Conservation (phyloP, 2,329 filamentous ascomycete genomes). For the Botrytis squamosa region DNA sequence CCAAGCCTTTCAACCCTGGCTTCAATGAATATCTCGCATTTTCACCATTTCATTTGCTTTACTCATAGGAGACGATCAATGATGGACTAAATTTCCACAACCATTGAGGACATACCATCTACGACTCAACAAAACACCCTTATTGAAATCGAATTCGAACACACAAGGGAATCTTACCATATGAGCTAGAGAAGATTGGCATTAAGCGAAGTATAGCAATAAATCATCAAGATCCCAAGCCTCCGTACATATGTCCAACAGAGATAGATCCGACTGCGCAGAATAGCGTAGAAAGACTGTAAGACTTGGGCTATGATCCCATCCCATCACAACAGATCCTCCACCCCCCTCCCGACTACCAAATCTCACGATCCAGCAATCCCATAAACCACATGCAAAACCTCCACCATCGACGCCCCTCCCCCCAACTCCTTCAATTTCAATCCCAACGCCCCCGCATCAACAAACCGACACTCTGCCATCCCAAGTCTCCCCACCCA, state of each 20-base stretch:
- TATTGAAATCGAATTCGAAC: not conserved
- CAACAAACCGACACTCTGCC: not conserved
- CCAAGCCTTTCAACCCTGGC: not conserved
- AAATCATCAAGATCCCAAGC: not conserved
- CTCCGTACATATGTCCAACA: not conserved
- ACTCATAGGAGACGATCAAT: not conserved
- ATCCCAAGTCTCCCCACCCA: not conserved
- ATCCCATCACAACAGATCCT: not conserved
- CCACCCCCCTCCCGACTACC: too few relatives aligned
- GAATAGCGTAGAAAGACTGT: fast-evolving
- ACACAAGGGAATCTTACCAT: too few relatives aligned
- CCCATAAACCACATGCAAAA: not conserved
- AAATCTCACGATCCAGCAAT: not conserved
- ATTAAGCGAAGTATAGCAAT: not conserved
- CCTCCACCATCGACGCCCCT: not conserved
- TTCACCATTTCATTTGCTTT: not conserved
- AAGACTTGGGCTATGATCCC: not conserved
- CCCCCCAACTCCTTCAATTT: not conserved
- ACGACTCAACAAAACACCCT: not conserved
- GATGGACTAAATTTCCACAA: not conserved
- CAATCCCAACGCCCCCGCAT: not conserved
- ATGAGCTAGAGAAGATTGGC: not conserved
- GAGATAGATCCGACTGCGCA: not conserved
- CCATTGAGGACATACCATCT: not conserved
- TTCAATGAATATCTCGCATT: not conserved